These are phyloP conservation scores for Syzygium aqueum DNA, from an alignment of 345 rosid genomes.

Conservation along the genomic window DNA sequence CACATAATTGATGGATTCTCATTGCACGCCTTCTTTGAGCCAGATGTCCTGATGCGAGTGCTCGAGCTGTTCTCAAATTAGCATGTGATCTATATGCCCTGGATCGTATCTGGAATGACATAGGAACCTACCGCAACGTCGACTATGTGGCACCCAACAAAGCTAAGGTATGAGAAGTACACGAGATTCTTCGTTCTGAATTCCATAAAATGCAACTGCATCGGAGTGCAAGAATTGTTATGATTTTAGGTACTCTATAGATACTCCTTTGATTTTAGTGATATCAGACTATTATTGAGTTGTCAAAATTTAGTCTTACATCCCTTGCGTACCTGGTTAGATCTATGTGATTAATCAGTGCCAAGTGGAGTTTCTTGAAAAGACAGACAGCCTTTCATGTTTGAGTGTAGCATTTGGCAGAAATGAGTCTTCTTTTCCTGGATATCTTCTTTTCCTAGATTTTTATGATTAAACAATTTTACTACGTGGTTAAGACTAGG, in stretches of 20 bases:
- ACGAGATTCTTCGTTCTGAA: background rate
- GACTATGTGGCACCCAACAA: slow-evolving; percentile 98
- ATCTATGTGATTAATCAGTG: background rate
- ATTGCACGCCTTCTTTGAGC: background rate
- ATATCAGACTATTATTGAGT: background rate
- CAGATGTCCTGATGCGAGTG: slow-evolving; percentile 73
- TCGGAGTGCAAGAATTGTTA: background rate
- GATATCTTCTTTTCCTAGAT: background rate
- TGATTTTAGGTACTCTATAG: background rate
- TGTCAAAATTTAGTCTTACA: background rate
- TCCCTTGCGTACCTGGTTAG: background rate
- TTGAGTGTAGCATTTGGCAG: background rate
- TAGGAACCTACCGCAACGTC: slow-evolving; percentile 87
- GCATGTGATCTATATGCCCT: slow-evolving; percentile 94
- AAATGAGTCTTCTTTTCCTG: background rate
- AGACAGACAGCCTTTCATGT: background rate
- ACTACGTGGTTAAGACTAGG: background rate
- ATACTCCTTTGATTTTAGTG: background rate
- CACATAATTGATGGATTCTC: background rate
- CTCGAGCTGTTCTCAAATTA: slow-evolving; percentile 73
- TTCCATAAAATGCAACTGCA: background rate
- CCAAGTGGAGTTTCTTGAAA: background rate
- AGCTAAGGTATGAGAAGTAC: slow-evolving; percentile 69
- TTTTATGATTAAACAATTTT: background rate
- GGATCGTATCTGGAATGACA: slow-evolving; percentile 90